These are phyloP conservation scores for Saccharomycopsis selenospora DNA, from an alignment of 805 yeast genomes.

Conservation along the genomic window DNA sequence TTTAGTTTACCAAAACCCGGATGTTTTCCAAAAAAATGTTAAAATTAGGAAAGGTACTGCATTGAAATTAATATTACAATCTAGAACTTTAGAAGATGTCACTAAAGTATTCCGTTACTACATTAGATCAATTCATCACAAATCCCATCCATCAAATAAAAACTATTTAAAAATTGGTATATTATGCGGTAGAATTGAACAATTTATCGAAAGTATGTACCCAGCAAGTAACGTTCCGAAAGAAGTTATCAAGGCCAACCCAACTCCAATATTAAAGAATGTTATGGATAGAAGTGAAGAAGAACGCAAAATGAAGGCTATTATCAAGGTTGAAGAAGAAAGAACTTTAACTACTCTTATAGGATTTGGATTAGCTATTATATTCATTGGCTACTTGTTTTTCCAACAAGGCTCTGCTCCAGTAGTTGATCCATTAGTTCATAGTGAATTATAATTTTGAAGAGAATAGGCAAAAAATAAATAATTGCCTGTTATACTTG, in stretches of 20 bases:
- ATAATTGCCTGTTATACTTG: no score
- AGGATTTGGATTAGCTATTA: slow-evolving; percentile 6
- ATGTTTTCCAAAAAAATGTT: slow-evolving; percentile 61
- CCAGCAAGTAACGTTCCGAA: slow-evolving; percentile 52
- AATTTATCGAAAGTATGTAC: slow-evolving; percentile 71
- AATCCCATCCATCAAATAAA: slow-evolving; percentile 76
- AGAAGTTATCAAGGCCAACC: slow-evolving; percentile 28
- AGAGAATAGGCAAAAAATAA: no score
- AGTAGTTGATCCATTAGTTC: neutral
- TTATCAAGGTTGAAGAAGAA: slow-evolving; percentile 11
- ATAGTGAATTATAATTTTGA: neutral
- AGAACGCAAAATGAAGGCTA: slow-evolving; percentile 27
- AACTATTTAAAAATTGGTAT: slow-evolving; percentile 78
- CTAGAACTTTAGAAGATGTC: slow-evolving; percentile 70
- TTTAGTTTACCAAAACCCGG: slow-evolving; percentile 71
- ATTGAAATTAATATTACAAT: slow-evolving; percentile 60
- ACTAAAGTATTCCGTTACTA: slow-evolving; percentile 71
- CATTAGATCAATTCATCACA: slow-evolving; percentile 67
- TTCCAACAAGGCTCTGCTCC: neutral
- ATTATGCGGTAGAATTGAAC: slow-evolving; percentile 82
- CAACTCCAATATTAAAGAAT: slow-evolving; percentile 32
- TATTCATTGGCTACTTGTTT: slow-evolving; percentile 4
- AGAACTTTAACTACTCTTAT: slow-evolving; percentile 6
- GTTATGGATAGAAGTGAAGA: slow-evolving; percentile 37
- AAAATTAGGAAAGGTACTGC: slow-evolving; percentile 91